Conservation (phyloP, 768 basidiomycete species). For the Calocera cornea region DNA sequence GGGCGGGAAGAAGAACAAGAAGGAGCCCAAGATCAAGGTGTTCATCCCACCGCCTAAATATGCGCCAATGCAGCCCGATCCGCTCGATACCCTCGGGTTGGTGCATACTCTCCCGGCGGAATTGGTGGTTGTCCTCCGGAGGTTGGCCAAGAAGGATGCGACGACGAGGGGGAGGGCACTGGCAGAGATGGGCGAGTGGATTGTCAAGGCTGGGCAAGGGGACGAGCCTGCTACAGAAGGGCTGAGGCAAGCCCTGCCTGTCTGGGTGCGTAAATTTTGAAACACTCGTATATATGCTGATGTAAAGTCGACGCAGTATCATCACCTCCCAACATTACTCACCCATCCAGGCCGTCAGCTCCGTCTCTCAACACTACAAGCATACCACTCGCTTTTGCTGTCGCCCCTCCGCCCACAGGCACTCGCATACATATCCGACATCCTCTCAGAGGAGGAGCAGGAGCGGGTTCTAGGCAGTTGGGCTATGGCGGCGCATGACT, state of each 20-base stretch:
- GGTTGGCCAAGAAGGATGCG: conserved; percentile 77
- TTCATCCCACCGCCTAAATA: conserved; percentile 78
- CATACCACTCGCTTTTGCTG: conserved; percentile 54
- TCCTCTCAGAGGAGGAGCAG: conserved; percentile 35
- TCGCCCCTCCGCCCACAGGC: conserved; percentile 40
- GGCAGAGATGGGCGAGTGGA: conserved; percentile 66
- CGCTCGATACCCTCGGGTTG: conserved; percentile 71
- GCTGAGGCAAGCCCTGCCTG: conserved; percentile 49
- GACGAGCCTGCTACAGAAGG: conserved; percentile 27
- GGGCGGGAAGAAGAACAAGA: conserved; percentile 43
- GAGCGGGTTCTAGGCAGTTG: conserved; percentile 57
- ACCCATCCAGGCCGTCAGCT: conserved; percentile 69
- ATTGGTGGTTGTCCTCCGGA: conserved; percentile 64
- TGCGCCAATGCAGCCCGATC: conserved; percentile 60
- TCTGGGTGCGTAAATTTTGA: conserved; percentile 61
- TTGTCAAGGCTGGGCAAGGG: conserved; percentile 34
- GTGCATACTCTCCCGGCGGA: conserved; percentile 63
- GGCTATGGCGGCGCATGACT: conserved; percentile 56
- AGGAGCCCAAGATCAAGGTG: conserved; percentile 57
- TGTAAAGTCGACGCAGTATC: conserved; percentile 42
- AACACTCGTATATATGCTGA: not conserved
- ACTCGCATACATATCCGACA: conserved; percentile 37
- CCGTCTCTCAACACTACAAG: conserved; percentile 41
- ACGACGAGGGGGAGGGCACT: conserved; percentile 73
- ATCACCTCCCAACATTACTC: conserved; percentile 72